Evolutionary conservation across 2,329 filamentous ascomycete species (phyloP).

Genomic region (Neonectria faginata): DNA sequence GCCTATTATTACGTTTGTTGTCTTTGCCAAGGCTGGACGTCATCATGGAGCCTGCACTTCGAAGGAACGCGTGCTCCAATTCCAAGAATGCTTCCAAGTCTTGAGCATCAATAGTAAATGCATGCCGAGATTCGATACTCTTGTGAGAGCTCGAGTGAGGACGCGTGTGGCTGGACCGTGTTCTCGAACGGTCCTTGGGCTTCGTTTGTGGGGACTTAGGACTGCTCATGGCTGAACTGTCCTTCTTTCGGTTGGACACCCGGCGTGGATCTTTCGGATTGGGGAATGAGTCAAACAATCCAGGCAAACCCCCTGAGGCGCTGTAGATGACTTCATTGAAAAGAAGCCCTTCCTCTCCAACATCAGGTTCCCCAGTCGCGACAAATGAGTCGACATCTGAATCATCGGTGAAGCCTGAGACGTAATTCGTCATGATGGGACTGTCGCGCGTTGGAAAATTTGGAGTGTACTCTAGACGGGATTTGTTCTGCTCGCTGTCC

Average conservation of each 20-base stretch:
- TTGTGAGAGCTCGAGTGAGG: slow-evolving; percentile 6
- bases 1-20: slow-evolving; percentile 28
- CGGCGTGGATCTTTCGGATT: slow-evolving; percentile 22
- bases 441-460: slow-evolving; percentile 5
- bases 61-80: slow-evolving; percentile 24
- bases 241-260: not conserved
- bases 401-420: slow-evolving; percentile 44
- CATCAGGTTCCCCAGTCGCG: slow-evolving; percentile 27
- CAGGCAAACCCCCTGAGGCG: slow-evolving; percentile 42
- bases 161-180: not conserved
- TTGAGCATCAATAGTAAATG: slow-evolving; percentile 28
- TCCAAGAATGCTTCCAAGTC: slow-evolving; percentile 40
- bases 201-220: not conserved
- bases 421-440: slow-evolving; percentile 25
- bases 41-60: slow-evolving; percentile 32
- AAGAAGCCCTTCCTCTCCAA: slow-evolving; percentile 42
- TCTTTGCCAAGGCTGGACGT: slow-evolving; percentile 36
- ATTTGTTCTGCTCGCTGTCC: slow-evolving; percentile 21
- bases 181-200: not conserved
- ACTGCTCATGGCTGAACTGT: slow-evolving; percentile 16
- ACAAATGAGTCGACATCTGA: slow-evolving; percentile 47
- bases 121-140: slow-evolving; percentile 15
- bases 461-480: slow-evolving; percentile 2
- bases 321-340: slow-evolving; percentile 46
- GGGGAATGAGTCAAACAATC: slow-evolving; percentile 42